Evolutionary conservation across 2,329 filamentous ascomycete genomes (phyloP), one percentile per base, ranked within the genome.

Genomic region (Stemphylium lycopersici): DNA sequence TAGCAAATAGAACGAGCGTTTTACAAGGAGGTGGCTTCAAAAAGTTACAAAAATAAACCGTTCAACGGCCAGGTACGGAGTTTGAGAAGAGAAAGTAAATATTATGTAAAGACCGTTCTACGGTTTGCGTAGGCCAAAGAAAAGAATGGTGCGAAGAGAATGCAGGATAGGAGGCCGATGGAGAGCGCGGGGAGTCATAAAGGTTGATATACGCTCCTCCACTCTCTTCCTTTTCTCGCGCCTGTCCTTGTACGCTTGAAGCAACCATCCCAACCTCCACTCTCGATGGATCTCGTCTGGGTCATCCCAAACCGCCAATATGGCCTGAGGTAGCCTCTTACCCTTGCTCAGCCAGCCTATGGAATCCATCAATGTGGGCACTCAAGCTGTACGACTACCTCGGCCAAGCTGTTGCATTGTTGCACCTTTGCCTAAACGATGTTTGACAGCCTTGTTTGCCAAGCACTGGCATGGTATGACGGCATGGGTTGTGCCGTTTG

Each of bases 71-170:
- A 50, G 51, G 43, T 6, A 6, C 36, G 0, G 11, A 31, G 22
- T 33, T 33, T 22, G 39, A 47, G 48, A 54, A 41, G 41, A 45
- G 44, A 48, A 44, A 59, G 48, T 56, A 59, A 20, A 34, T 51
- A 65, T 62, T 54, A 61, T 43, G 48, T 60, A 59, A 66, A 59
- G 50, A 57, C 63, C 57, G 66, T 48, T 69, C 66, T 61, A 68
- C 65, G 59, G 65, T 42, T 55, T 55, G 56, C 49, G 40, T 55
- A 61, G 59, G 56, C 22, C 32, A 39, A 47, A 41, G 13, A 48
- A 34, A 62, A 43, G 63, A 69, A 43, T 42, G 61, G 62, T 58
- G 18, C 22, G 38, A 52, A 56, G 53, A 50, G 54, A 57, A 53
- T 42, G 45, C 45, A 52, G 45, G 33, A 47, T 18, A 11, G 13